Evolutionary conservation across 2,329 filamentous ascomycete genomes (phyloP).

Genomic region (Fusarium graminum): DNA sequence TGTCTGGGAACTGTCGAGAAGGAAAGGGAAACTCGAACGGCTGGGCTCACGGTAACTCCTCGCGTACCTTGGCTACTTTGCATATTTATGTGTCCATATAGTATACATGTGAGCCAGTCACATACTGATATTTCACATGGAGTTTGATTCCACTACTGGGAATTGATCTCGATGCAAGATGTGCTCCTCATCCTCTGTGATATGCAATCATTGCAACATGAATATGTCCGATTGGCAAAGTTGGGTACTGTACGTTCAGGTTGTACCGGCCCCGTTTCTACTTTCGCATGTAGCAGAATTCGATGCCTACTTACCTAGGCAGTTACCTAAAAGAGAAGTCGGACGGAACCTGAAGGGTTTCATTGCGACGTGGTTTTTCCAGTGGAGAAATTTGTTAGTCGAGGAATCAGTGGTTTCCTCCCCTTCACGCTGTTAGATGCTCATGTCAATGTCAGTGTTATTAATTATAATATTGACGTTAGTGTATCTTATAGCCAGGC

Average conservation of each 20-base stretch:
- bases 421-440: neutral
- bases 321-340: conserved; percentile 35
- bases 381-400: conserved; percentile 34
- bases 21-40: neutral
- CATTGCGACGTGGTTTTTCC: conserved; percentile 34
- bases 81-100: neutral
- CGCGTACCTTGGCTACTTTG: too few relatives aligned
- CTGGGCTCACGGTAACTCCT: too few relatives aligned
- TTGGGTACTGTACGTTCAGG: neutral
- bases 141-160: neutral
- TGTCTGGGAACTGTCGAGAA: neutral
- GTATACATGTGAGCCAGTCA: neutral
- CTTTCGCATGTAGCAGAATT: conserved; percentile 33
- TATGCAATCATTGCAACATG: conserved; percentile 14
- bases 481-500: conserved; percentile 3
- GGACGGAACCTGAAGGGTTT: conserved; percentile 34
- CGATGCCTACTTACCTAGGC: conserved; percentile 29
- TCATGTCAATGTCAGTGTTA: conserved; percentile 3
- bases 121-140: neutral
- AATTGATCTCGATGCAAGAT: too few relatives aligned
- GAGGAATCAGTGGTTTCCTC: neutral
- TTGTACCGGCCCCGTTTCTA: conserved; percentile 28
- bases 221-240: neutral
- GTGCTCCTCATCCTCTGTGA: conserved; percentile 2
- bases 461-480: conserved; percentile 3